These are phyloP conservation scores for Alternaria metachromatica DNA, from an alignment of 2,329 filamentous ascomycete genomes.

Conservation along the genomic window DNA sequence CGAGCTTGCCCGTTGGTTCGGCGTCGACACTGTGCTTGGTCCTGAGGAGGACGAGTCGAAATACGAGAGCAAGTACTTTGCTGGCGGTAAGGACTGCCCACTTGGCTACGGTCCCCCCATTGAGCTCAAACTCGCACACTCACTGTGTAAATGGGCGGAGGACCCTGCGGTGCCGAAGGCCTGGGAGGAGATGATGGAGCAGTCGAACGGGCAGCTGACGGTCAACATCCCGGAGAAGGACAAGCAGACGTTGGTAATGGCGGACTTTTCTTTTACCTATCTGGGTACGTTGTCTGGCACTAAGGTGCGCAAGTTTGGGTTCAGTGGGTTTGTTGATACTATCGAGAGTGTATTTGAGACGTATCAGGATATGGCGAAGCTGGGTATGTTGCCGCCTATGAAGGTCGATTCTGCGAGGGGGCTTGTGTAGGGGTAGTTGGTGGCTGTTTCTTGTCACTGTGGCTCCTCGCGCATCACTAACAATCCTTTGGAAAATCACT, in stretches of 20 bases:
- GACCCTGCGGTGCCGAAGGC: background rate
- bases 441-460: background rate
- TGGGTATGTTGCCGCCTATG: conserved; percentile 15
- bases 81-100: conserved; percentile 9
- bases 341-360: conserved; percentile 20
- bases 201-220: conserved; percentile 8
- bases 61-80: background rate
- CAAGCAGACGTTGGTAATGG: conserved; percentile 6
- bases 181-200: conserved; percentile 15
- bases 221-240: conserved; percentile 9
- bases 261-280: conserved; percentile 5
- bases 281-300: conserved; percentile 11
- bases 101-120: conserved; percentile 13
- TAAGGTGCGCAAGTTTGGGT: conserved; percentile 15
- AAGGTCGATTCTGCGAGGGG: conserved; percentile 11
- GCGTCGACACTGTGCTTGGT: conserved; percentile 1
- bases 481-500: background rate
- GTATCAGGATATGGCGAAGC: conserved; percentile 17
- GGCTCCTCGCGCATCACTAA: background rate
- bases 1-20: conserved; percentile 20
- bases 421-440: background rate
- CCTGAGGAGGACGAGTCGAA: background rate
- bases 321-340: conserved; percentile 16
- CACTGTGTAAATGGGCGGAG: conserved; percentile 3
- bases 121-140: background rate